Evolutionary conservation across 257 asterid species (phyloP).

Genomic region (Haberlea rhodopensis): DNA sequence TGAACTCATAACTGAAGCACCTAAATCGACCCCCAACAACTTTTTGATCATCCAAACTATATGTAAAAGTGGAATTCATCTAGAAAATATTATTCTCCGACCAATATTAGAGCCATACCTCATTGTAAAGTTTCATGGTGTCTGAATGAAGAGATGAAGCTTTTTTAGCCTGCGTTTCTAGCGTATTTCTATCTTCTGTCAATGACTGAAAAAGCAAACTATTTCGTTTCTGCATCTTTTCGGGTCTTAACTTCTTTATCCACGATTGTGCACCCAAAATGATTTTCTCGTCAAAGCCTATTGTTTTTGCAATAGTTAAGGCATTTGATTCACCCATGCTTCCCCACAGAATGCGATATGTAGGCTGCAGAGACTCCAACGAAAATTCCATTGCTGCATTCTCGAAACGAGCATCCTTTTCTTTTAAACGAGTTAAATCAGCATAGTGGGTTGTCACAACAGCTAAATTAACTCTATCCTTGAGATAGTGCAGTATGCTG

Average conservation of each 20-base stretch:
- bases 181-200: slow-evolving; percentile 64
- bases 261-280: slow-evolving; percentile 67
- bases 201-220: slow-evolving; percentile 71
- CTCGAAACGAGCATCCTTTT: slow-evolving; percentile 70
- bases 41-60: not conserved
- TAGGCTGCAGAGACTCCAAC: slow-evolving; percentile 73
- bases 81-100: not conserved
- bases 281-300: slow-evolving; percentile 67
- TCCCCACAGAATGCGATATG: slow-evolving; percentile 91
- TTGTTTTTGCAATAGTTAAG: slow-evolving; percentile 68
- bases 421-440: slow-evolving; percentile 80
- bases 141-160: slow-evolving; percentile 66
- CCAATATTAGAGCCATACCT: slow-evolving; percentile 45
- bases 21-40: slow-evolving; percentile 13
- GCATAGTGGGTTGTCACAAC: slow-evolving; percentile 94
- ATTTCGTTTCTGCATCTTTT: slow-evolving; percentile 72
- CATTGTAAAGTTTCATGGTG: slow-evolving; percentile 49
- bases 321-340: slow-evolving; percentile 91
- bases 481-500: slow-evolving; percentile 79
- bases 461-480: slow-evolving; percentile 78
- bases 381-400: slow-evolving; percentile 98
- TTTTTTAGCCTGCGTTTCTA: slow-evolving; percentile 59
- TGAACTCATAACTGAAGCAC: not conserved
- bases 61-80: not conserved
- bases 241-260: slow-evolving; percentile 76